Evolutionary conservation across 2,329 filamentous ascomycete species (phyloP).

Genomic region (Amesomyces nigricolor): DNA sequence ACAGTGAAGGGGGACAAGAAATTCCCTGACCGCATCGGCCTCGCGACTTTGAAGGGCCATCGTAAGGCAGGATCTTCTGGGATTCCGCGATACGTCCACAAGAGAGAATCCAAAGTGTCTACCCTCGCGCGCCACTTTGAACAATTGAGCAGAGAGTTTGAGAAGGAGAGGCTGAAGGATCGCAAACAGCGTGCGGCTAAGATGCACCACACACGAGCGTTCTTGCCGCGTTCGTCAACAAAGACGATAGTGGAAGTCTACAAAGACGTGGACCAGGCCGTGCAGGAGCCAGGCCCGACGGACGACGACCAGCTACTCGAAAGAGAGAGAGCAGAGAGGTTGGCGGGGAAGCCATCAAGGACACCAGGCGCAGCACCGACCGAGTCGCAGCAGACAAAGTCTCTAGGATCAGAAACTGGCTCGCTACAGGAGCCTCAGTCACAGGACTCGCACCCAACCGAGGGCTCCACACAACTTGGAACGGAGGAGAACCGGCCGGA

Average conservation of each 20-base stretch:
- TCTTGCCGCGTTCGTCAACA: constrained; percentile 80
- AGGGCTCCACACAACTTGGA: constrained; percentile 38
- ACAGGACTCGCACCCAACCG: constrained; percentile 34
- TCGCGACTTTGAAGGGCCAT: constrained; percentile 57
- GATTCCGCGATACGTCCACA: constrained; percentile 80
- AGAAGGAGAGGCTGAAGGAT: constrained; percentile 86
- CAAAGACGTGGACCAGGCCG: constrained; percentile 85
- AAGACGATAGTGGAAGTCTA: constrained; percentile 96
- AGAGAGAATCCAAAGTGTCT: constrained; percentile 72
- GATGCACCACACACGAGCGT: constrained; percentile 67
- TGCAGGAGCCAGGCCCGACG: constrained; percentile 67
- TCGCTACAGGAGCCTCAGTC: constrained; percentile 22
- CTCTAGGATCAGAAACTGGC: constrained; percentile 8
- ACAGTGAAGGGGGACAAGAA: constrained; percentile 62
- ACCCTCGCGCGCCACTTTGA: constrained; percentile 95
- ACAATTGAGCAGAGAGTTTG: constrained; percentile 91
- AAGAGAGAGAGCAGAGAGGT: constrained; percentile 32
- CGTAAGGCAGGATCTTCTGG: constrained; percentile 61
- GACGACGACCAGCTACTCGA: constrained; percentile 52
- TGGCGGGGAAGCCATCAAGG: constrained; percentile 28
- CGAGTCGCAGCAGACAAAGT: constrained; percentile 13
- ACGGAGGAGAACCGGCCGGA: constrained; percentile 42
- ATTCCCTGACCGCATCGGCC: constrained; percentile 64
- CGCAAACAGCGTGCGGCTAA: constrained; percentile 74
- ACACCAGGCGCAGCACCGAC: constrained; percentile 10